Base-by-base conservation (phyloP, 139 green algal genomes). In the Tetradesmus lagerheimii region DNA sequence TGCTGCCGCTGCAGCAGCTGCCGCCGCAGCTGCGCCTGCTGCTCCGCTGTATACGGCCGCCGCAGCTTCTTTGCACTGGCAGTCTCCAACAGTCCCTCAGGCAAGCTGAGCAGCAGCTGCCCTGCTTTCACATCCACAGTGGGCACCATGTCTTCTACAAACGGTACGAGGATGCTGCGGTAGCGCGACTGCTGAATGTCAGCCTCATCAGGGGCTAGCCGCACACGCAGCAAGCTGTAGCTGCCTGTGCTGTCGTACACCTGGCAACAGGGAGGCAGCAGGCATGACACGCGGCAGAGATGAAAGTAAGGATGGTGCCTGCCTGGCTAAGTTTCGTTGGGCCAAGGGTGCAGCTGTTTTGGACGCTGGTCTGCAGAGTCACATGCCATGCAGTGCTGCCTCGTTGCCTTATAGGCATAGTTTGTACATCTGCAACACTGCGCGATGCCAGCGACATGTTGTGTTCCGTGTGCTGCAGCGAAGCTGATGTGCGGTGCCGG, bases 161-260 rank as follows among this genome's bases (percentile, higher is more conserved):
- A 91, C 1, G 88, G 88, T 27, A 91, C 62, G 18, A 91, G 47
- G 20, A 87, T 38, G 77, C 57, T 91, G 41, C 88, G 80, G 57
- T 80, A 90, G 37, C 41, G 81, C 23, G 87, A 90, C 27, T 64
- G 37, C 20, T 39, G 11, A 14, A 90, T 86, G 77, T 90, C 87
- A 3, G 41, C 47, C 38, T 85, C 50, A 9, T 50, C 38, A 29
- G 88, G 88, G 25, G 80, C 80, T 29, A 91, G 82, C 3, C 88
- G 67, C 20, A 91, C 43, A 27, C 88, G 41, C 41, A 91, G 64
- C 45, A 79, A 41, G 88, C 67, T 83, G 66, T 88, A 88, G 67
- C 57, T 83, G 78, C 80, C 43, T 11, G 64, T 84, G 31, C 64
- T 79, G 43, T 88, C 80, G 34, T 84, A 88, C 43, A 91, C 80